Percentiles rank a stretch among this genome's conserved stretches.
phyloP scores from a whole-genome alignment of 2,329 filamentous ascomycete genomes.

The Colletotrichum simmondsii region DNA sequence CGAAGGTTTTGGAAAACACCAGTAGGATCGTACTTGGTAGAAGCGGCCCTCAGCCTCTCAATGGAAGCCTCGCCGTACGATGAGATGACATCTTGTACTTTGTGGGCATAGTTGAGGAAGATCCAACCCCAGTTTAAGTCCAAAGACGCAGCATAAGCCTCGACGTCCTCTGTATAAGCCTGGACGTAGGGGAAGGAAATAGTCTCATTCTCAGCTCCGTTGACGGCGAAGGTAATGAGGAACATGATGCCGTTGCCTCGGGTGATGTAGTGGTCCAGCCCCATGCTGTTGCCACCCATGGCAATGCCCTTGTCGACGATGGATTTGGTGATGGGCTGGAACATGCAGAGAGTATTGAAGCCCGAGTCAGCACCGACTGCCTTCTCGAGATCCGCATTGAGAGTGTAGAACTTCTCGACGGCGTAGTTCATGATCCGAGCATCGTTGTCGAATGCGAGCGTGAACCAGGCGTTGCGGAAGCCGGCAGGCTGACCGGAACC shows the following conservation, averaged over 20 bases:
- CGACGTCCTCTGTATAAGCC: conserved; percentile 45
- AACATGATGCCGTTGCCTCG: conserved; percentile 45
- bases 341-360: conserved; percentile 45
- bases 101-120: conserved; percentile 58
- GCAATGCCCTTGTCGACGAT: conserved; percentile 42
- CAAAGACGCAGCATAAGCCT: conserved; percentile 39
- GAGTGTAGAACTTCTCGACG: conserved; percentile 42
- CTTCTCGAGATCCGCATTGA: conserved; percentile 41
- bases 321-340: conserved; percentile 46
- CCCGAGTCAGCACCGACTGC: conserved; percentile 38
- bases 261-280: conserved; percentile 42
- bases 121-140: conserved; percentile 42
- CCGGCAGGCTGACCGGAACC: conserved; percentile 42
- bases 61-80: conserved; percentile 52
- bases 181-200: conserved; percentile 49
- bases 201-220: conserved; percentile 45
- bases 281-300: conserved; percentile 48
- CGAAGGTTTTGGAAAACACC: conserved; percentile 50
- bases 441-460: conserved; percentile 48
- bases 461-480: conserved; percentile 50
- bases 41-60: conserved; percentile 43
- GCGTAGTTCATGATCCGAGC: conserved; percentile 46
- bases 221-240: conserved; percentile 42
- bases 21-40: conserved; percentile 49
- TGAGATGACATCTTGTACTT: conserved; percentile 48